Base-by-base conservation (phyloP, 176 grass and related monocot species). In the Zea luxurians region DNA sequence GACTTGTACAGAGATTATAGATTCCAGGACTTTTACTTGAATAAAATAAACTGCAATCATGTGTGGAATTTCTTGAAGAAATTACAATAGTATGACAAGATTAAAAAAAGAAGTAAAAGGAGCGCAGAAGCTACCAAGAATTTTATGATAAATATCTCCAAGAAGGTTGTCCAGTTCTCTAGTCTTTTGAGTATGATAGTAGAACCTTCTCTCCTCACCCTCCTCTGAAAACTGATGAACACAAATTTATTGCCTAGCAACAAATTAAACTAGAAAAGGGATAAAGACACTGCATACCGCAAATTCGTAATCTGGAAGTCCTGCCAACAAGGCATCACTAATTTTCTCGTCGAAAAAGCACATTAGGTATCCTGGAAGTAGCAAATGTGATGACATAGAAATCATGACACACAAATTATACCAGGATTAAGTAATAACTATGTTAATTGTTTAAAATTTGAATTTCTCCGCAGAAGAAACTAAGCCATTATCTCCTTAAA, bases 111-210 rank as follows among this genome's bases (percentile, higher is more conserved):
- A 55, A 58, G 5, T 20, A 18, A 61, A 73, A 87, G 46, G 48
- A 70, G 13, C 21, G 4, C 59, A 66, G 37, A 75, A 75, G 61
- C 44, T 97, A 97, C 94, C 94, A 64, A 97, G 94, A 90, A 97
- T 97, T 94, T 97, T 97, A 86, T 97, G 94, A 78, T 94, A 97
- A 82, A 97, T 94, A 85, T 97, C 94, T 77, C 94, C 94, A 78
- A 94, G 91, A 90, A 97, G 91, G 62, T 91, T 92, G 79, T 97
- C 94, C 75, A 97, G 83, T 85, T 97, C 94, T 90, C 87, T 97
- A 52, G 94, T 97, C 80, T 87, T 97, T 78, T 88, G 85, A 69
- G 94, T 97, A 86, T 92, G 94, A 86, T 97, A 97, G 83, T 92
- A 97, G 72, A 90, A 97, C 61, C 62, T 97, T 84, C 80, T 88